Conservation (phyloP, 2,329 filamentous ascomycete species). For the Diaporthe aspalathi region DNA sequence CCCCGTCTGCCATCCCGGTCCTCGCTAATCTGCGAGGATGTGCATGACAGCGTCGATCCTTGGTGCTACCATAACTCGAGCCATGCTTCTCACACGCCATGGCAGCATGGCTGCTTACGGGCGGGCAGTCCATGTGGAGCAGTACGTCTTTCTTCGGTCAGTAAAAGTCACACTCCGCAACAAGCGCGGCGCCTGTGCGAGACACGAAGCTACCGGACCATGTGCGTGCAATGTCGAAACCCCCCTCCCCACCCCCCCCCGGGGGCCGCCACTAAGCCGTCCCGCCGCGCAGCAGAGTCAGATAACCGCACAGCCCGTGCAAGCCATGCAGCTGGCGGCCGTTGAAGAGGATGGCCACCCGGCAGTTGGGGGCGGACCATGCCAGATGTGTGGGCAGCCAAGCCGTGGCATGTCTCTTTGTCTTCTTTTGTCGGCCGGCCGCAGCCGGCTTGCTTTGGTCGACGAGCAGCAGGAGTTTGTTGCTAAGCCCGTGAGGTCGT, state of each 20-base stretch:
- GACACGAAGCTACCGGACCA: too few relatives aligned
- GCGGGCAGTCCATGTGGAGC: too few relatives aligned
- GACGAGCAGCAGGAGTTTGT: not conserved
- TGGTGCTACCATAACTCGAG: not conserved
- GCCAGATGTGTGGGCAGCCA: conserved; percentile 12
- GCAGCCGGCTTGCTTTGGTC: not conserved
- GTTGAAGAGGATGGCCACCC: conserved; percentile 1
- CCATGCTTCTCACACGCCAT: too few relatives aligned
- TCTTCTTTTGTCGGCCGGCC: too few relatives aligned
- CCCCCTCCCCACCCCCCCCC: too few relatives aligned
- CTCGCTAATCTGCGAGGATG: not conserved
- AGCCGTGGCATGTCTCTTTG: conserved; percentile 26
- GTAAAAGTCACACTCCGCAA: too few relatives aligned
- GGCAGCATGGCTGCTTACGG: not conserved
- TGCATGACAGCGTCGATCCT: conserved; percentile 7
- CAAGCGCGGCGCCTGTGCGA: too few relatives aligned
- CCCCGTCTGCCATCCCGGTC: not conserved
- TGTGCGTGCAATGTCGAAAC: too few relatives aligned
- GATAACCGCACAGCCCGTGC: conserved; percentile 11
- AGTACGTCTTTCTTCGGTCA: not conserved
- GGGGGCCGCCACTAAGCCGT: too few relatives aligned
- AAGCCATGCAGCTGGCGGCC: not conserved
- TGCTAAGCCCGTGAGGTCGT: not conserved
- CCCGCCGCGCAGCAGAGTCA: not conserved
- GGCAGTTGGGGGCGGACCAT: conserved; percentile 26